phyloP scores from a whole-genome alignment of 1,284 basidiomycete genomes.

The Violaceomyces palustris region DNA sequence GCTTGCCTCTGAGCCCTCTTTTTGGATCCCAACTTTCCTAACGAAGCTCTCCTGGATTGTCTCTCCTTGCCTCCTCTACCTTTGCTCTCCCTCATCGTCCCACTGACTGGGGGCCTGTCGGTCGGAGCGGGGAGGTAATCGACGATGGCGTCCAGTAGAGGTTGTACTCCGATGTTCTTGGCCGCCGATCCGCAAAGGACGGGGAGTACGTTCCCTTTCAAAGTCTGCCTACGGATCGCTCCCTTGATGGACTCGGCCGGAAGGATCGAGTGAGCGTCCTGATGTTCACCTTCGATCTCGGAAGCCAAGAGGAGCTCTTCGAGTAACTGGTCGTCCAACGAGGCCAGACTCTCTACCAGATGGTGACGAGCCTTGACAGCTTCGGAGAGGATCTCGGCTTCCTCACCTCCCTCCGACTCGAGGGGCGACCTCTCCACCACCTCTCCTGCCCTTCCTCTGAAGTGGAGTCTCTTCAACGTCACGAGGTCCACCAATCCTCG shows the following conservation, averaged over 20 bases:
- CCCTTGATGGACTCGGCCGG: slow-evolving; percentile 28
- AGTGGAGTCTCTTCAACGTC: slow-evolving; percentile 26
- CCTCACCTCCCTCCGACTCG: background rate
- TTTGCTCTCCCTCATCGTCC: slow-evolving; percentile 1
- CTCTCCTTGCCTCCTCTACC: no score
- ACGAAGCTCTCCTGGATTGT: no score
- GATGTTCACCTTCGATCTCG: slow-evolving; percentile 54
- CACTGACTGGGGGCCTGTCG: slow-evolving; percentile 23
- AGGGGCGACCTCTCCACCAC: slow-evolving; percentile 11
- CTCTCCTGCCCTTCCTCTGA: slow-evolving; percentile 42
- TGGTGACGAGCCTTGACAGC: slow-evolving; percentile 65
- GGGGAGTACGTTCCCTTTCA: slow-evolving; percentile 67
- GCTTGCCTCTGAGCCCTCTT: no score
- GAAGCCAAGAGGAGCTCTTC: slow-evolving; percentile 59
- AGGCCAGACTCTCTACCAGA: slow-evolving; percentile 70
- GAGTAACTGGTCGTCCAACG: slow-evolving; percentile 73
- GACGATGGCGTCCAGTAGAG: slow-evolving; percentile 74
- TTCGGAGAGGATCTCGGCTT: slow-evolving; percentile 60
- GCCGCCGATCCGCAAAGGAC: slow-evolving; percentile 77
- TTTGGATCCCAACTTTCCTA: no score
- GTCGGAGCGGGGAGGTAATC: slow-evolving; percentile 72
- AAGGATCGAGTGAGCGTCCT: slow-evolving; percentile 60
- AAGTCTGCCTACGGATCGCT: slow-evolving; percentile 65
- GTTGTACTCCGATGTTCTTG: slow-evolving; percentile 73
- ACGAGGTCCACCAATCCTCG: slow-evolving; percentile 43